Percentiles rank a stretch among this genome's conserved stretches.
Conservation (phyloP, 1,284 basidiomycete species). For the Austropuccinia psidii region DNA sequence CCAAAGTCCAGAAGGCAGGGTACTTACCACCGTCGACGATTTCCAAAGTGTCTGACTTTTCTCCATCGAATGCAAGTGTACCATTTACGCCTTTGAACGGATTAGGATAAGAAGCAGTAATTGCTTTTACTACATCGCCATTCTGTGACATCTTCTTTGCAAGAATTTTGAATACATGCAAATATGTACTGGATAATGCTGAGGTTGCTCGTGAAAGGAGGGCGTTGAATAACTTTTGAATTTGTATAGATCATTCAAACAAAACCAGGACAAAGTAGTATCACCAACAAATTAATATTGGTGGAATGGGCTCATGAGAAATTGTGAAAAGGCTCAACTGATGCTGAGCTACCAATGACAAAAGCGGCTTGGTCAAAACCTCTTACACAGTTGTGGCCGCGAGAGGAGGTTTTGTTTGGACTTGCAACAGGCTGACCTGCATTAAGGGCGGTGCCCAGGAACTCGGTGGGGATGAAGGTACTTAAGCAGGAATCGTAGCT, state of each 20-base stretch:
- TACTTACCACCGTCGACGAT: slow-evolving; percentile 51
- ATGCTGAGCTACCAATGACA: slow-evolving; percentile 21
- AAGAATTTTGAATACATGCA: too few species aligned
- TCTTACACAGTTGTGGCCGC: too few species aligned
- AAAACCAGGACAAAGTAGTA: too few species aligned
- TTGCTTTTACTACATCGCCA: not conserved
- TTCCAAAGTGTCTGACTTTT: slow-evolving; percentile 47
- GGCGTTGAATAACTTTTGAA: slow-evolving; percentile 19
- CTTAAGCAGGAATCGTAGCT: slow-evolving; percentile 49
- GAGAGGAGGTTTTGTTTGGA: not conserved
- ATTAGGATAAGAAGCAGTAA: slow-evolving; percentile 17
- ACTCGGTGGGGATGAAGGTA: slow-evolving; percentile 46
- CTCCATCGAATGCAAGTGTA: slow-evolving; percentile 34
- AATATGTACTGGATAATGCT: not conserved
- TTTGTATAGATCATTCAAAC: not conserved
- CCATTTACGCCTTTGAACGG: slow-evolving; percentile 38
- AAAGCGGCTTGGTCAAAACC: slow-evolving; percentile 28
- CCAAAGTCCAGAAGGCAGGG: slow-evolving; percentile 37
- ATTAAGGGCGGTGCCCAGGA: slow-evolving; percentile 47
- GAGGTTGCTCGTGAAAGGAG: not conserved
- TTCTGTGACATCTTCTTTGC: not conserved
- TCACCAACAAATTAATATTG: too few species aligned
- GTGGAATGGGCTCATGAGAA: too few species aligned
- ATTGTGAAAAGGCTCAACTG: slow-evolving; percentile 1
- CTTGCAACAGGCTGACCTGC: slow-evolving; percentile 42